Evolutionary conservation across 495 filamentous ascomycete species (phyloP).

Genomic region (Aspergillus leporis): DNA sequence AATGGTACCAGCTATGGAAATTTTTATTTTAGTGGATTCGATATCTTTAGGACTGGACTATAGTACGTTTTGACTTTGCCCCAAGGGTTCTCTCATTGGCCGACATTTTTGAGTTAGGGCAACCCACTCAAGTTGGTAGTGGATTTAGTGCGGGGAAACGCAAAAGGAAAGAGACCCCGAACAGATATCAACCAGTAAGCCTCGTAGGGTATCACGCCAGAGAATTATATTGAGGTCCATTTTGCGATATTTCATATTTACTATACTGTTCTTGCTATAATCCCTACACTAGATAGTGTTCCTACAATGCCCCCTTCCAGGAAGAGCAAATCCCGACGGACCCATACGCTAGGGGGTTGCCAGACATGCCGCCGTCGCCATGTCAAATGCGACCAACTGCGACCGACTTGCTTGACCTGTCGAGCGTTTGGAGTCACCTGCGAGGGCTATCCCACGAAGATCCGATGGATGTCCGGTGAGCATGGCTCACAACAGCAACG

Average conservation of each 20-base stretch:
- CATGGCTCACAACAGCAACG: background rate
- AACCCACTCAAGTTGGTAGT: background rate
- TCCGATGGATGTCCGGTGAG: conserved; percentile 30
- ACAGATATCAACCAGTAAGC: background rate
- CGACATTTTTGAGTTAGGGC: no score
- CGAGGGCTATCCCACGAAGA: conserved; percentile 34
- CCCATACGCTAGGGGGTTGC: conserved; percentile 36
- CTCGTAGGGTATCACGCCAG: background rate
- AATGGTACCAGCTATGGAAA: no score
- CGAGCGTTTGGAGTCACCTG: conserved; percentile 28
- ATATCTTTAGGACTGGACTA: no score
- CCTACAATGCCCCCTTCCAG: background rate
- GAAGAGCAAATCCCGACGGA: conserved; percentile 22
- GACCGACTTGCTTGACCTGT: conserved; percentile 36
- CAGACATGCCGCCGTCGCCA: conserved; percentile 39
- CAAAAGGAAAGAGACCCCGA: conserved; percentile 10
- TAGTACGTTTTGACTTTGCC: no score
- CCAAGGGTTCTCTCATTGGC: no score
- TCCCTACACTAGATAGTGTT: background rate
- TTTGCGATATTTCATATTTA: background rate
- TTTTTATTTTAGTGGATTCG: no score
- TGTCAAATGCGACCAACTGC: conserved; percentile 43
- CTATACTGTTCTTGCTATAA: background rate
- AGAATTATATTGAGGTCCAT: background rate
- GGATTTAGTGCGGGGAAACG: conserved; percentile 1